Conservation (phyloP, 2,329 filamentous ascomycete genomes). For the Penicillium sp. region DNA sequence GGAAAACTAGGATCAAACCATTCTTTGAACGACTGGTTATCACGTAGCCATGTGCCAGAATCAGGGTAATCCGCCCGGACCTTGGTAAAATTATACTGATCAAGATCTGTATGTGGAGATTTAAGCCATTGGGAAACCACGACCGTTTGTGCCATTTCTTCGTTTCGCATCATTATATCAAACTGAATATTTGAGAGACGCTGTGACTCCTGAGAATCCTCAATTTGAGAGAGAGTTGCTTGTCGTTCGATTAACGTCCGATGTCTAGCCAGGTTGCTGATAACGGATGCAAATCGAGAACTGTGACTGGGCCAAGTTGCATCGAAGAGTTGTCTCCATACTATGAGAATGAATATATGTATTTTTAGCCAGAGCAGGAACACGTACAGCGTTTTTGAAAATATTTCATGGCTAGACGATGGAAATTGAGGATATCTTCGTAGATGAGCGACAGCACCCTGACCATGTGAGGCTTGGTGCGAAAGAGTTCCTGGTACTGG, state of each 20-base stretch:
- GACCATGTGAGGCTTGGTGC: neutral
- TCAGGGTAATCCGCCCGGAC: neutral
- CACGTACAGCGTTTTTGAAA: neutral
- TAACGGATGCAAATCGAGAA: neutral
- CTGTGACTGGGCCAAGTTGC: neutral
- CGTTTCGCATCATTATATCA: neutral
- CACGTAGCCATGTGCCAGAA: neutral
- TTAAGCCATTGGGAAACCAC: neutral
- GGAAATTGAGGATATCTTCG: conserved; percentile 1
- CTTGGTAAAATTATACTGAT: neutral
- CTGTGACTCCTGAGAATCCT: neutral
- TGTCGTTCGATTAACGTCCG: neutral
- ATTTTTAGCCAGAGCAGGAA: neutral
- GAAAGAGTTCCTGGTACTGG: neutral
- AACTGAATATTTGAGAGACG: neutral
- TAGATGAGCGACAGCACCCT: neutral
- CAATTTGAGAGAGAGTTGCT: neutral
- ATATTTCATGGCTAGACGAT: conserved; percentile 1
- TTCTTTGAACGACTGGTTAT: neutral
- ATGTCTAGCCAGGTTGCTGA: neutral
- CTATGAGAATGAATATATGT: neutral
- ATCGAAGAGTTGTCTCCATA: neutral
- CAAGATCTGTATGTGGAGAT: neutral
- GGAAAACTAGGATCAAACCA: neutral
- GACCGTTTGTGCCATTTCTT: neutral